Evolutionary conservation across 2,329 filamentous ascomycete genomes (phyloP).

Genomic region (Sporothrix humicola): DNA sequence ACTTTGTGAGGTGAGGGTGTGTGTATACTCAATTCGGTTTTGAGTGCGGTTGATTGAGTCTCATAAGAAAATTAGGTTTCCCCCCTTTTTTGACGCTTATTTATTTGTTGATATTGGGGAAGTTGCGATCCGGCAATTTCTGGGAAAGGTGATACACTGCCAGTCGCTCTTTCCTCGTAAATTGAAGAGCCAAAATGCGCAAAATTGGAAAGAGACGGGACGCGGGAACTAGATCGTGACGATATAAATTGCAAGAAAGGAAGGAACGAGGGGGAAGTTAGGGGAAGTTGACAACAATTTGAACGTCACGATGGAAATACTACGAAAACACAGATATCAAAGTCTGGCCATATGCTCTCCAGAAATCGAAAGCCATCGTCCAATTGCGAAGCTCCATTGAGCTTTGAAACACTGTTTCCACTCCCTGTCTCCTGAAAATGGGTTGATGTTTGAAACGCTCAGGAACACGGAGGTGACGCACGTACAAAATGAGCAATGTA

Average conservation of each 20-base stretch:
- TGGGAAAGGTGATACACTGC: neutral
- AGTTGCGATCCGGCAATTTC: neutral
- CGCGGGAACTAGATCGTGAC: neutral
- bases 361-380: neutral
- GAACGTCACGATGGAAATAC: conserved; percentile 10
- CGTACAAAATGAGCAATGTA: neutral
- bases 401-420: conserved; percentile 27
- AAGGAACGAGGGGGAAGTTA: neutral
- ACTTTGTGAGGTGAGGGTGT: neutral
- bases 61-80: neutral
- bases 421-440: conserved; percentile 23
- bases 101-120: neutral
- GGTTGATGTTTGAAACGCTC: conserved; percentile 29
- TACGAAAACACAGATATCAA: neutral
- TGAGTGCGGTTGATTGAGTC: neutral
- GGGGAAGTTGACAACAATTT: neutral
- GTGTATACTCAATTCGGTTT: too few species aligned
- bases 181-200: neutral
- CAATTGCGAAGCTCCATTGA: conserved; percentile 2
- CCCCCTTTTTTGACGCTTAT: neutral
- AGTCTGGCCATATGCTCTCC: neutral
- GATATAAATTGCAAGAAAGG: neutral
- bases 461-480: conserved; percentile 3
- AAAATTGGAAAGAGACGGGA: neutral
- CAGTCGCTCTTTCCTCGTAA: neutral